phyloP scores from a whole-genome alignment of 2,329 filamentous ascomycete species.

The Cercospora berteroae region DNA sequence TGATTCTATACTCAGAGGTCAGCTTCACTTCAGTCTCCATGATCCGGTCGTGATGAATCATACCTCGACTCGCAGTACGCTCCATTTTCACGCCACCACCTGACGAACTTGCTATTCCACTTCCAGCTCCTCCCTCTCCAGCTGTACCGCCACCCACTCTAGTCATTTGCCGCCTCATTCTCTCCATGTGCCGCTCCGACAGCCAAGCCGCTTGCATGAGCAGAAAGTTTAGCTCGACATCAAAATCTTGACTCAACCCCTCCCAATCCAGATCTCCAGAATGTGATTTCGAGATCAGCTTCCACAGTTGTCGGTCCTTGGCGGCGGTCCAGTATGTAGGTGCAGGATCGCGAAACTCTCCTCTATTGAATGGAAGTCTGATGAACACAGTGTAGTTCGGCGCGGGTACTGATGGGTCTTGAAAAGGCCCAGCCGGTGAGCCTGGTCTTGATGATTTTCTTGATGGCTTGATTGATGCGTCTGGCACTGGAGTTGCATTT shows the following conservation, averaged over 20 bases:
- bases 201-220: constrained; percentile 92
- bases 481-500: constrained; percentile 21
- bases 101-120: constrained; percentile 29
- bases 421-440: constrained; percentile 12
- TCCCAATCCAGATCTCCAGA: constrained; percentile 70
- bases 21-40: background rate
- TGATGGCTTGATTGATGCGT: constrained; percentile 10
- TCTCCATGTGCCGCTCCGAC: constrained; percentile 84
- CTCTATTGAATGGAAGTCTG: constrained; percentile 81
- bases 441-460: constrained; percentile 24
- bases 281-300: constrained; percentile 74
- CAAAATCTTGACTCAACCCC: constrained; percentile 57
- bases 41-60: background rate
- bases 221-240: constrained; percentile 83
- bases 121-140: constrained; percentile 46
- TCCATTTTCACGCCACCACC: constrained; percentile 50
- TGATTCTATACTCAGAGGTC: constrained; percentile 15
- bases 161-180: constrained; percentile 86
- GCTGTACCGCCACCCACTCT: constrained; percentile 46
- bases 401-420: constrained; percentile 3
- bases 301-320: constrained; percentile 89
- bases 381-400: constrained; percentile 71
- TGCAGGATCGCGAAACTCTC: constrained; percentile 85
- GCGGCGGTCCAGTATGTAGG: constrained; percentile 82
- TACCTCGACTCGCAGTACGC: constrained; percentile 51